Evolutionary conservation across 495 filamentous ascomycete genomes (phyloP).

Genomic region (Tuber melanosporum): DNA sequence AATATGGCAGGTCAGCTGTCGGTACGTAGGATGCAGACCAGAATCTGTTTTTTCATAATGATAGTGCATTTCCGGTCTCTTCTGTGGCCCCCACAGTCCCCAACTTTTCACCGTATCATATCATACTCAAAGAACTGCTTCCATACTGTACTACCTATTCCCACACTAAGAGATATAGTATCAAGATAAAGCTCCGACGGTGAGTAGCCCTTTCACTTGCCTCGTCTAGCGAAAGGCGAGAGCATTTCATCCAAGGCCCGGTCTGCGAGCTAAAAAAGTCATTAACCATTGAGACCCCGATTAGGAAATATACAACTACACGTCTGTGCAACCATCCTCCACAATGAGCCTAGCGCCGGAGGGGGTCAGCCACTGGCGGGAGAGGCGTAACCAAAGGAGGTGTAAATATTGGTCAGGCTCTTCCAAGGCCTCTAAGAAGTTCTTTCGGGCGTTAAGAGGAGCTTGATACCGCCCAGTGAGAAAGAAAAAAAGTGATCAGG

Average conservation of each 20-base stretch:
- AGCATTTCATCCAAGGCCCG: neutral
- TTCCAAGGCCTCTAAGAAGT: neutral
- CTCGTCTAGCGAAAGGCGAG: neutral
- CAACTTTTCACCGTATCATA: too few relatives aligned
- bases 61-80: too few relatives aligned
- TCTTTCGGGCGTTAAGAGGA: neutral
- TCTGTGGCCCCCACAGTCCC: too few relatives aligned
- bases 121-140: neutral
- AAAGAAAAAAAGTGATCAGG: neutral
- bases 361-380: neutral
- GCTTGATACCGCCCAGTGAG: neutral
- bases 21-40: too few relatives aligned
- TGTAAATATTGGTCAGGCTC: neutral
- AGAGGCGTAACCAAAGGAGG: neutral
- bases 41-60: too few relatives aligned
- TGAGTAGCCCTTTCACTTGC: neutral
- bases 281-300: constrained; percentile 25
- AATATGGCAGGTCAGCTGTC: too few relatives aligned
- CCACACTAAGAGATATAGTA: neutral
- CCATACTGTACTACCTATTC: neutral
- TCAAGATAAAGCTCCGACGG: neutral
- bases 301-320: constrained; percentile 24
- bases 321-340: neutral
- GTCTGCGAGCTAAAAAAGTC: neutral
- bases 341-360: neutral